Evolutionary conservation across 2,329 filamentous ascomycete genomes (phyloP), one percentile per base, ranked within the genome.

Genomic region (Xylariaceae sp.): DNA sequence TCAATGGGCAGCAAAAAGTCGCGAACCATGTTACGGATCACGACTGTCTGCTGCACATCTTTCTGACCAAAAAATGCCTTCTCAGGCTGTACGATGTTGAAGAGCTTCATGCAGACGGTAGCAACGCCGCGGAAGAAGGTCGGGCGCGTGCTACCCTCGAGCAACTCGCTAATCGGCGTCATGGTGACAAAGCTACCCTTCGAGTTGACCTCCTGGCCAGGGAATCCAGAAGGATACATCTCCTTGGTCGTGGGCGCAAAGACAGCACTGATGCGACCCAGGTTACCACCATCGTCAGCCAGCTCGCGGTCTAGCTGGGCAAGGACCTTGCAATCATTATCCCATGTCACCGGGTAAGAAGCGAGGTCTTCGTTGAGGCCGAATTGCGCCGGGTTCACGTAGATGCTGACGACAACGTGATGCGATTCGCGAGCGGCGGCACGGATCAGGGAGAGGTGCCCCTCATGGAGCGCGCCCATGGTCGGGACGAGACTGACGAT

Each of bases 51-150:
- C 78, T 99, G 94, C 17, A 97, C 86, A 73, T 99, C 94, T 77
- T 99, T 99, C 74, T 97, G 94, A 3, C 94, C 94, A 77, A 99
- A 97, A 76, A 94, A 94, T 4, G 91, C 90, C 50, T 82, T 82
- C 58, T 92, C 88, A 3, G 90, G 88, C 64, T 85, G 81, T 51
- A 90, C 86, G 57, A 92, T 89, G 70, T 92, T 92, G 76, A 95
- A 93, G 11, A 95, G 77, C 76, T 95, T 99, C 84, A 93, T 94
- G 77, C 92, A 97, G 1, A 99, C 88, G 1, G 94, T 99, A 17
- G 94, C 92, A 39, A 99, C 94, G 45, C 94, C 94, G 53, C 94
- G 83, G 76, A 99, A 99, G 75, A 99, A 99, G 49, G 95, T 95
- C 2, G 94, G 94, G 13, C 94, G 81, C 51, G 87, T 91, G 3